Conservation (phyloP, 148 eudicot genomes). For the Vaccinium myrtillus region DNA sequence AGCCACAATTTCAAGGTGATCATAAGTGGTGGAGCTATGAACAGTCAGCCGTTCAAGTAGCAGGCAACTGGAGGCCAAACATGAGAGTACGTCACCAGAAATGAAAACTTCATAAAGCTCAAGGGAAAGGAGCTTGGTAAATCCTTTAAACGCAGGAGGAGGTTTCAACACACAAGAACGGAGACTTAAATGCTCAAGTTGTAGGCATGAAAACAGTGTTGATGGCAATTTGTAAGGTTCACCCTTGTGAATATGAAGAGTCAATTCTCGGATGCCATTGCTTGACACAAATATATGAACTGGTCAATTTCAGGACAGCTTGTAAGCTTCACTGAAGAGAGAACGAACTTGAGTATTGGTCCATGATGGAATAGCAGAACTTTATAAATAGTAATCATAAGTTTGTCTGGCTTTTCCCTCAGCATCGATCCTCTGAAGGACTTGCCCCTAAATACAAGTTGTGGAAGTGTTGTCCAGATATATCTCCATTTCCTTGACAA, state of each 20-base stretch:
- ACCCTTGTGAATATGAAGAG: background rate
- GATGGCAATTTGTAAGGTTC: background rate
- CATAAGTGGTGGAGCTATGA: background rate
- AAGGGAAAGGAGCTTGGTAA: conserved; percentile 10
- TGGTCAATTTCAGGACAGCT: conserved; percentile 10
- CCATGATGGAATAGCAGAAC: conserved; percentile 1
- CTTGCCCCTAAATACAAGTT: conserved; percentile 11
- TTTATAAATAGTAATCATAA: background rate
- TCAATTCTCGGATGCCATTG: background rate
- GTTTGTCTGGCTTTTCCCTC: background rate
- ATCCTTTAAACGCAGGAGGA: conserved; percentile 5
- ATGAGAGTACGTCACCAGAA: background rate
- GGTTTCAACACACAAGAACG: conserved; percentile 7
- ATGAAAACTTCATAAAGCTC: background rate
- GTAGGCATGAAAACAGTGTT: background rate
- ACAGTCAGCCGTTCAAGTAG: conserved; percentile 8
- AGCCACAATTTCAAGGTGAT: conserved; percentile 7
- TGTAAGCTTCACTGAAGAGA: background rate
- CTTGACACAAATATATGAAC: background rate
- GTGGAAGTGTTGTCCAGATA: conserved; percentile 18
- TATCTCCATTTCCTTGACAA: conserved; percentile 13
- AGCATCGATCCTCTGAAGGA: background rate
- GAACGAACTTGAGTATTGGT: background rate
- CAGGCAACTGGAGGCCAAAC: conserved; percentile 12
- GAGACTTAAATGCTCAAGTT: conserved; percentile 14